A percentile compares a stretch with the other conserved stretches of the same genome.
These are phyloP conservation scores for Stentor roeselii DNA, from an alignment of 73 alveolate species.

Conservation along the genomic window DNA sequence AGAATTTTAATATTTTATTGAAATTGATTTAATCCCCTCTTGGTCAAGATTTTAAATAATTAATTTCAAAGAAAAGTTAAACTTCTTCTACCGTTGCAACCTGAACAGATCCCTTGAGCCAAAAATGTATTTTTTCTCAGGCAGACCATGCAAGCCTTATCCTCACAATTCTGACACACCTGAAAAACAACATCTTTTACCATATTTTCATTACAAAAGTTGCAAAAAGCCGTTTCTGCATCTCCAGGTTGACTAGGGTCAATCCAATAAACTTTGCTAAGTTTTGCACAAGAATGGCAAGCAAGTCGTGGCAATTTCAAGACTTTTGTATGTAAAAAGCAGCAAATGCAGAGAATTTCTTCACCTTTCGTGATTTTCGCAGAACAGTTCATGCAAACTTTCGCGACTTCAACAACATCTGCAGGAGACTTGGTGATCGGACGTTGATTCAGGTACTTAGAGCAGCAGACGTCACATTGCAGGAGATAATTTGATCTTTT, in stretches of 20 bases:
- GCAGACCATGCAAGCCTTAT: neutral
- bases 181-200: neutral
- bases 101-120: neutral
- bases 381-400: neutral
- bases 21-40: neutral
- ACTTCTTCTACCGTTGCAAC: neutral
- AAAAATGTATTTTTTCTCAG: neutral
- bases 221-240: neutral
- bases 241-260: neutral
- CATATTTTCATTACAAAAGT: neutral
- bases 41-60: too few species aligned
- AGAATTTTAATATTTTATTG: too few species aligned
- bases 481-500: neutral
- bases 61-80: neutral
- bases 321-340: neutral
- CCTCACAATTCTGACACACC: neutral
- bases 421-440: neutral
- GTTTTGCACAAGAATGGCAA: neutral
- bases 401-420: too few species aligned
- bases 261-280: neutral
- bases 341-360: neutral
- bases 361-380: neutral
- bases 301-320: neutral
- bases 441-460: neutral
- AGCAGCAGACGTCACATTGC: neutral